Evolutionary conservation across 306 rosid genomes (phyloP).

Genomic region (Trichosanthes truncata): DNA sequence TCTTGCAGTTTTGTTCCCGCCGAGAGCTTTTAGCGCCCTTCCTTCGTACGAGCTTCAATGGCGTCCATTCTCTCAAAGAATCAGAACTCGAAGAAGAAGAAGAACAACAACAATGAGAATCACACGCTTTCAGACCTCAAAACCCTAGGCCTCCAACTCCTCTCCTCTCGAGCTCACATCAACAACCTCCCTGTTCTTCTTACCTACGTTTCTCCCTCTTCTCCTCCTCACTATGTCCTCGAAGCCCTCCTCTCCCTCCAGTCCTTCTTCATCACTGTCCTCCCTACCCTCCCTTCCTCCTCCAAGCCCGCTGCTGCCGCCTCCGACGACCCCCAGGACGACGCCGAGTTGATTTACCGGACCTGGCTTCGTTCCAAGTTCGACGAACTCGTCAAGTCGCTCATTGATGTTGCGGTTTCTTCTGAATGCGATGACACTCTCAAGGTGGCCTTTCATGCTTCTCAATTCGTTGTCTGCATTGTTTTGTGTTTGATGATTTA

Average conservation of each 20-base stretch:
- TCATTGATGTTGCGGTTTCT: slow-evolving; percentile 40
- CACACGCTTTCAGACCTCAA: slow-evolving; percentile 44
- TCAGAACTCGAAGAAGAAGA: slow-evolving; percentile 13
- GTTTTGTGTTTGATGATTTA: neutral
- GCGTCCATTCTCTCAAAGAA: slow-evolving; percentile 26
- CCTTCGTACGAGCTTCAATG: slow-evolving; percentile 4
- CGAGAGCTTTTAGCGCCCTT: neutral
- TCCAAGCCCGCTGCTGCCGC: slow-evolving; percentile 11
- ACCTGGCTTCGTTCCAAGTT: slow-evolving; percentile 84
- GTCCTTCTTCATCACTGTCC: slow-evolving; percentile 59
- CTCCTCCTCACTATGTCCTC: slow-evolving; percentile 55
- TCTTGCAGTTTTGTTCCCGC: neutral
- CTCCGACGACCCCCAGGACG: slow-evolving; percentile 11
- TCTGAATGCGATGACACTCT: slow-evolving; percentile 44
- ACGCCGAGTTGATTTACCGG: slow-evolving; percentile 58
- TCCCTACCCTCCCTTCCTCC: slow-evolving; percentile 46
- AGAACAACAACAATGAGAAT: slow-evolving; percentile 20
- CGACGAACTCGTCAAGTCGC: slow-evolving; percentile 51
- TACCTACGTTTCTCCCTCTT: slow-evolving; percentile 49
- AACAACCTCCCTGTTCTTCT: slow-evolving; percentile 84
- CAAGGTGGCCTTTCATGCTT: slow-evolving; percentile 20
- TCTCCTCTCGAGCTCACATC: slow-evolving; percentile 57
- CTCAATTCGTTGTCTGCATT: neutral
- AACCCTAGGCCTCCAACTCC: slow-evolving; percentile 68
- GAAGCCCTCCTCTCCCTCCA: slow-evolving; percentile 82